Evolutionary conservation across 495 filamentous ascomycete species (phyloP), one percentile per base, ranked within the genome.

Genomic region (Podospora didyma): DNA sequence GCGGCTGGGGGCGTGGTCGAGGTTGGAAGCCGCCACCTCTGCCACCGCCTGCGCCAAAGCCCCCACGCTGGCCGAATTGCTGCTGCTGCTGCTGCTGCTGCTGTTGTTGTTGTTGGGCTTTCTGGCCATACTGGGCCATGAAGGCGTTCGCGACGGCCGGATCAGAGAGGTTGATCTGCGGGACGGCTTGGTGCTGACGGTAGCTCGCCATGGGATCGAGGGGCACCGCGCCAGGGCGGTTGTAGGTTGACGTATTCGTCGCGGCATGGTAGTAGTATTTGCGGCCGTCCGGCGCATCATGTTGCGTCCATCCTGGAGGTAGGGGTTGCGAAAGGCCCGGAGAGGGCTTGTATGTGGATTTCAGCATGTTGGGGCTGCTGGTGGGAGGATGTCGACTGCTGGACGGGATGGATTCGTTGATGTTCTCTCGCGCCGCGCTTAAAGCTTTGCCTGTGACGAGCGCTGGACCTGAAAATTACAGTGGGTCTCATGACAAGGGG

Each of bases 201-300:
- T 73, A 77, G 64, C 68, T 52, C 54, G 51, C 74, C 26, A 56
- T 24, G 60, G 22, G 74, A 67, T 57, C 69, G 23, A 69, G 39
- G 37, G 65, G 57, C 28, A 72, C 50, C 6, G 69, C 63, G 54
- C 70, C 67, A 6, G 91, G 92, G 46, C 89, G 82, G 19, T 80
- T 86, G 66, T 96, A 96, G 39, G 92, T 96, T 1, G 93, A 96
- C 66, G 88, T 75, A 65, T 95, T 92, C 0, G 90, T 96, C 28
- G 79, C 71, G n/a, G 84, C 75, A 73, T 96, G 89, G 74, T 95
- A 94, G 68, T 92, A 96, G 72, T 96, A 97, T 14, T 81, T 77
- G 66, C 95, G 91, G 6, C 92, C 92, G 54, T 89, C 86, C 16
- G 92, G 92, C 55, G 93, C 89, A 76, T 88, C 91, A 72, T 97